Base-by-base conservation (phyloP, 73 alveolate genomes). In the Paramecium pentaurelia region DNA sequence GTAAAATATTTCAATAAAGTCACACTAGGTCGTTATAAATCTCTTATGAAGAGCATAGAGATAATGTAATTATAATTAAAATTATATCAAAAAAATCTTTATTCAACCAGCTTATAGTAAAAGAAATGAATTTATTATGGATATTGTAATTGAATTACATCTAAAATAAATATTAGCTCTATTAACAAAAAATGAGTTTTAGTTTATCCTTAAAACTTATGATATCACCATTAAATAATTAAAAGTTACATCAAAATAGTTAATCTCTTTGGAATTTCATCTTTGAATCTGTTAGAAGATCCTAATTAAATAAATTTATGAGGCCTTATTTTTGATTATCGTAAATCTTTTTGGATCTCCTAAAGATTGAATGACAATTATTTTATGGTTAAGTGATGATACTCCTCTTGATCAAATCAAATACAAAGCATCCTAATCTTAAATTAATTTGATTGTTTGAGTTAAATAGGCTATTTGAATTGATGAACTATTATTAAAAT, bases 171-270 rank as follows among this genome's bases (percentile, higher is more conserved):
- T 16, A 27, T 80, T 80, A 7, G 11, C 6, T 80, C 91, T 77
- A 27, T 30, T 16, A 80, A 80, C 91, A 32, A 20, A 10, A 11
- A 44, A 22, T 54, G 91, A 44, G 45, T 58, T 20, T 40, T 45
- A 16, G 58, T 14, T 45, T 80, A 80, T 32, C 91, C 91, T 22
- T 80, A 80, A 80, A 59, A 1, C 91, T 77, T 45, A 44, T 4
- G 6, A 2, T 6, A 27, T 75, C 88, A 36, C 12, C 1, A 73
- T 36, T 16, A 34, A 37, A n/a, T 60, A 40, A 60, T 64, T 40
- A 64, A 40, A 73, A 38, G 68, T 64, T 42, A 83, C 93, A 87
- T 87, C 93, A 40, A 77, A 87, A 30, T 71, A 71, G 85, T 89
- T 25, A 18, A 89, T 83, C 37, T 71, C 45, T 7, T 47, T 89